Base-by-base conservation (phyloP, 192 early-diverging fungal species). In the Umbelopsis ramanniana region DNA sequence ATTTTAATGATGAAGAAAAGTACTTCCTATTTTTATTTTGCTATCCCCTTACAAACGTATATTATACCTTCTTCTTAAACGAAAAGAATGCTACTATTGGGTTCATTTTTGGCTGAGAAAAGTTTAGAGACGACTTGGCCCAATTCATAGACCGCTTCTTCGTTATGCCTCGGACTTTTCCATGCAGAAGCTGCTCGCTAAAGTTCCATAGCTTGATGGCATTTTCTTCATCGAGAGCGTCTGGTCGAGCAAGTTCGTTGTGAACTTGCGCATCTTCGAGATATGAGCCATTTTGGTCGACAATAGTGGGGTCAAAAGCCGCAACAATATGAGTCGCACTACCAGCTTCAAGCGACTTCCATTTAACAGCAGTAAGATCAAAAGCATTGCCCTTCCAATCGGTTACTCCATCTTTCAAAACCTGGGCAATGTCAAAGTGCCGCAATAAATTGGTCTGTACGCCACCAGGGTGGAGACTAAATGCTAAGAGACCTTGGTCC, bases 391-490 rank as follows among this genome's bases (percentile, higher is more conserved):
- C 57, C 12, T 63, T 63, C 17, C 26, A 63, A 17, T 63, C 57
- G 29, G 24, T 63, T 15, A 63, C 57, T 3, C 57, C 57, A 19
- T 63, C 57, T 37, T 63, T 11, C 26, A 63, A 19, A 29, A 63
- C 57, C 33, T 63, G 26, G 15, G 57, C 57, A 35, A 63, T 63
- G 33, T 63, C 57, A 19, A 63, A 63, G 19, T 63, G 57, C 35
- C 57, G 29, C 57, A 63, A 63, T 0, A 68, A 21, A 21, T 68
- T 68, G 26, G 67, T 68, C 8, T 48, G 38, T 17, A 68, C 35
- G 21, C 45, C 67, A 19, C 67, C 67, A 46, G 67, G 67, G 22
- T 68, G 67, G 14, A 68, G 45, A 45, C 67, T 63, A 45, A 72
- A 72, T 29, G 52, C 50, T 26, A 55, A 19, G 15, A 72, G 37